phyloP scores from a whole-genome alignment of 2,329 filamentous ascomycete genomes.

The Talaromyces amestolkiae region DNA sequence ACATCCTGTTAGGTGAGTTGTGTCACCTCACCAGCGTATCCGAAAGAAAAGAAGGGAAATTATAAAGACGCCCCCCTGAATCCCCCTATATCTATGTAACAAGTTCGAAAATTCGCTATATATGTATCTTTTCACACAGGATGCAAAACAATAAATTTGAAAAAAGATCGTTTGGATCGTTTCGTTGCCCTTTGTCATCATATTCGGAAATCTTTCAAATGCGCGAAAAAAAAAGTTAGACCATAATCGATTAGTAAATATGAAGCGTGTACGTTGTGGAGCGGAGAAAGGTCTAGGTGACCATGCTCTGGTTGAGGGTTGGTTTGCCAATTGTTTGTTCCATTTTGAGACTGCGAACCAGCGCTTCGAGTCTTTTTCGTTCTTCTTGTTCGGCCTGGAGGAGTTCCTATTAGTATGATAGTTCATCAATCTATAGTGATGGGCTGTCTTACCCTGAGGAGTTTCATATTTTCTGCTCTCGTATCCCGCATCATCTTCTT shows the following conservation, averaged over 20 bases:
- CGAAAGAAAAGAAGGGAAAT: background rate
- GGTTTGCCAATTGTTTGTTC: slow-evolving; percentile 40
- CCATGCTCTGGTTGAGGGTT: slow-evolving; percentile 33
- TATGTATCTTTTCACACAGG: background rate
- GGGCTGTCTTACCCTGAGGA: slow-evolving; percentile 57
- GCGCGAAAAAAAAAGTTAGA: background rate
- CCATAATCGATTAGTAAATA: background rate
- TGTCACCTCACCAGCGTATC: background rate
- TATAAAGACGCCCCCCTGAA: background rate
- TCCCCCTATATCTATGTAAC: background rate
- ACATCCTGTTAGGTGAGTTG: too few relatives aligned
- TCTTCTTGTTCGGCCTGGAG: slow-evolving; percentile 68
- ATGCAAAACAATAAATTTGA: background rate
- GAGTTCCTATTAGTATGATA: slow-evolving; percentile 4
- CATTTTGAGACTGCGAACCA: slow-evolving; percentile 53
- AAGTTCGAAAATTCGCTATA: background rate
- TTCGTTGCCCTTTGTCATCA: slow-evolving; percentile 1
- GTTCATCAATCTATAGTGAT: background rate
- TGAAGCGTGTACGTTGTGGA: background rate
- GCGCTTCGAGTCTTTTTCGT: slow-evolving; percentile 62
- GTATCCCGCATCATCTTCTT: slow-evolving; percentile 79
- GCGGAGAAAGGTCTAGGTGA: slow-evolving; percentile 27
- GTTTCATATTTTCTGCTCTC: slow-evolving; percentile 63
- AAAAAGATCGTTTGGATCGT: slow-evolving; percentile 1
- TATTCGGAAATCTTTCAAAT: background rate